phyloP scores from a whole-genome alignment of 2,329 filamentous ascomycete genomes.

The Phymatotrichopsis omnivora region DNA sequence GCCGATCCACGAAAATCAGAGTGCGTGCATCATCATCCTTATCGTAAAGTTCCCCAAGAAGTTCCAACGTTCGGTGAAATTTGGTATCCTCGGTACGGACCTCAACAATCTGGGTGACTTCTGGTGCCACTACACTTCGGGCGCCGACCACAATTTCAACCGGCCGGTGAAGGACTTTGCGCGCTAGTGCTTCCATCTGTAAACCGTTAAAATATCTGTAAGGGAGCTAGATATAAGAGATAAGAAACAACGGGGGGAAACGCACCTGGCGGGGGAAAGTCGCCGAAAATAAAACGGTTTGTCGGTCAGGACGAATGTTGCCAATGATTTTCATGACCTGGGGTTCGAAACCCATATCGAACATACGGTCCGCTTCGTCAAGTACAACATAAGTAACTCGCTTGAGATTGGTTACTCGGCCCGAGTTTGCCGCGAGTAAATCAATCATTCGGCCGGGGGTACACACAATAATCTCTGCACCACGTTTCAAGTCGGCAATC shows the following conservation, averaged over 20 bases:
- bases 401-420: slow-evolving; percentile 79
- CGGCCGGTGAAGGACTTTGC: slow-evolving; percentile 53
- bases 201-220: slow-evolving; percentile 43
- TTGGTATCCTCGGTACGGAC: slow-evolving; percentile 81
- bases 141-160: slow-evolving; percentile 61
- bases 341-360: slow-evolving; percentile 99
- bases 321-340: slow-evolving; percentile 98
- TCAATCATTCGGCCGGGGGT: slow-evolving; percentile 95
- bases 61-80: slow-evolving; percentile 67
- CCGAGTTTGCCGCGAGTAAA: slow-evolving; percentile 78
- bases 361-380: slow-evolving; percentile 97
- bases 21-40: slow-evolving; percentile 80
- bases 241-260: slow-evolving; percentile 86
- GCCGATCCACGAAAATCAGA: slow-evolving; percentile 63
- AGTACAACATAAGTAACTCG: slow-evolving; percentile 97
- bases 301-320: slow-evolving; percentile 94
- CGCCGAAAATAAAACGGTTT: slow-evolving; percentile 99
- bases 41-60: slow-evolving; percentile 47
- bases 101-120: slow-evolving; percentile 92
- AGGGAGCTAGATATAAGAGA: no score
- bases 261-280: slow-evolving; percentile 99
- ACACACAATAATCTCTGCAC: slow-evolving; percentile 88
- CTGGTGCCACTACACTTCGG: slow-evolving; percentile 75
- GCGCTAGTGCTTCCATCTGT: slow-evolving; percentile 32
- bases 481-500: slow-evolving; percentile 90